Evolutionary conservation across 2,329 filamentous ascomycete genomes (phyloP).

Genomic region (Pyricularia grisea): DNA sequence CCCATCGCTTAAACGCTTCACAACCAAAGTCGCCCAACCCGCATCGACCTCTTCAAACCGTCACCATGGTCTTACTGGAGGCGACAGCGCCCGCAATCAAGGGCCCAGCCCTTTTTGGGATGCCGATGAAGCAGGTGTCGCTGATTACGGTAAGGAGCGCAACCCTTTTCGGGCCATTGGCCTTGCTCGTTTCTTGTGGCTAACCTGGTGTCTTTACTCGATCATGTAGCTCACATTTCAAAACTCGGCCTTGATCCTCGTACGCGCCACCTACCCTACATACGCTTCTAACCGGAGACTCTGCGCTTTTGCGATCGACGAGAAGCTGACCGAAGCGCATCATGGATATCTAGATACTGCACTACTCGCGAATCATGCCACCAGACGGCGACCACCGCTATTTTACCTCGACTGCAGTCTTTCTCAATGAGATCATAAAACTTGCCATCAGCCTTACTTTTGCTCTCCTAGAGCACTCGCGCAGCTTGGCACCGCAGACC

Average conservation of each 20-base stretch:
- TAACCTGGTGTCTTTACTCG: conserved; percentile 8
- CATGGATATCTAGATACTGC: conserved; percentile 57
- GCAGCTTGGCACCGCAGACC: conserved; percentile 66
- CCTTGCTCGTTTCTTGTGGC: background rate
- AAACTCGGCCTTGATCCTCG: conserved; percentile 69
- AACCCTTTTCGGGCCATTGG: background rate
- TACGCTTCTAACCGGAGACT: background rate
- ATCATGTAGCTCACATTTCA: conserved; percentile 60
- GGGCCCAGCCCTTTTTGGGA: conserved; percentile 40
- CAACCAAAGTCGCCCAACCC: background rate
- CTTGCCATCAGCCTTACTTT: conserved; percentile 78
- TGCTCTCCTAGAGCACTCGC: conserved; percentile 78
- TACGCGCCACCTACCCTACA: conserved; percentile 23
- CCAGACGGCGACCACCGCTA: conserved; percentile 74
- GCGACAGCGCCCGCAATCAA: conserved; percentile 23
- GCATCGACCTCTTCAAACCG: background rate
- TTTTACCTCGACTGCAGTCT: conserved; percentile 86
- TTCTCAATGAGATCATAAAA: conserved; percentile 89
- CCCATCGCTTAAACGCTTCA: background rate
- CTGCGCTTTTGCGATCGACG: background rate
- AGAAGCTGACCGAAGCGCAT: conserved; percentile 5
- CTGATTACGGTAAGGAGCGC: conserved; percentile 47
- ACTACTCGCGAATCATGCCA: conserved; percentile 95
- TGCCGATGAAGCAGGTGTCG: conserved; percentile 61
- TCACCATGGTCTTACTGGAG: conserved; percentile 32